phyloP scores from a whole-genome alignment of 495 filamentous ascomycete species.

The Astrothelium subdiscretum region DNA sequence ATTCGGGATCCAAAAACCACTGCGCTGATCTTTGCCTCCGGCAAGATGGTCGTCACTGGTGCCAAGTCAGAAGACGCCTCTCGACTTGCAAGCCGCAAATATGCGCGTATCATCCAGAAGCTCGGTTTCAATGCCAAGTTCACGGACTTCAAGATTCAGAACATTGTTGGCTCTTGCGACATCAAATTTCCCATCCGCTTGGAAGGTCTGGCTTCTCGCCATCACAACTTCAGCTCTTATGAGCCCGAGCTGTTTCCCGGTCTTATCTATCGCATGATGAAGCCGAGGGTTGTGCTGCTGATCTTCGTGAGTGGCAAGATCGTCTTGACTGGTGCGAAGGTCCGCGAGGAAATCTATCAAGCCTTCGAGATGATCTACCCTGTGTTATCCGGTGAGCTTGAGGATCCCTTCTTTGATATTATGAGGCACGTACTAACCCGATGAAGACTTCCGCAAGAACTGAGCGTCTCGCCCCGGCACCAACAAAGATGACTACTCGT shows the following conservation, averaged over 20 bases:
- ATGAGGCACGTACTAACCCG: background rate
- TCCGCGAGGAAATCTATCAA: constrained; percentile 97
- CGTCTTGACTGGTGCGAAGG: constrained; percentile 93
- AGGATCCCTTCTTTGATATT: background rate
- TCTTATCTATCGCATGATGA: constrained; percentile 99
- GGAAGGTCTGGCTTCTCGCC: constrained; percentile 85
- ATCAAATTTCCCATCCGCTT: constrained; percentile 99
- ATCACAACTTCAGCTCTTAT: constrained; percentile 99
- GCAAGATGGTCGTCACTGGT: constrained; percentile 99
- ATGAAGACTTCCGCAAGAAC: constrained; percentile 32
- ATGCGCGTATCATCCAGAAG: constrained; percentile 98
- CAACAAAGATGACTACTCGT: constrained; percentile 7
- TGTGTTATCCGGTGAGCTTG: constrained; percentile 71
- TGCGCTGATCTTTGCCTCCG: constrained; percentile 91
- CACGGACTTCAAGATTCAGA: constrained; percentile 99
- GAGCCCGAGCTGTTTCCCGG: constrained; percentile 98
- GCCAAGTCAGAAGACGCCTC: constrained; percentile 98
- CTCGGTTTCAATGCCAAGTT: constrained; percentile 99
- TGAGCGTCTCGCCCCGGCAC: constrained; percentile 8
- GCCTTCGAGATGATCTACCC: constrained; percentile 99
- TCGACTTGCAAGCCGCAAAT: constrained; percentile 92
- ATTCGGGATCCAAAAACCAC: constrained; percentile 99
- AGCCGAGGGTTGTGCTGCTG: constrained; percentile 96
- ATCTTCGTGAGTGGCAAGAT: constrained; percentile 99
- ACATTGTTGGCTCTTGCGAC: constrained; percentile 96